Conservation (phyloP, 73 alveolate genomes). For the Paramecium bursaria region DNA sequence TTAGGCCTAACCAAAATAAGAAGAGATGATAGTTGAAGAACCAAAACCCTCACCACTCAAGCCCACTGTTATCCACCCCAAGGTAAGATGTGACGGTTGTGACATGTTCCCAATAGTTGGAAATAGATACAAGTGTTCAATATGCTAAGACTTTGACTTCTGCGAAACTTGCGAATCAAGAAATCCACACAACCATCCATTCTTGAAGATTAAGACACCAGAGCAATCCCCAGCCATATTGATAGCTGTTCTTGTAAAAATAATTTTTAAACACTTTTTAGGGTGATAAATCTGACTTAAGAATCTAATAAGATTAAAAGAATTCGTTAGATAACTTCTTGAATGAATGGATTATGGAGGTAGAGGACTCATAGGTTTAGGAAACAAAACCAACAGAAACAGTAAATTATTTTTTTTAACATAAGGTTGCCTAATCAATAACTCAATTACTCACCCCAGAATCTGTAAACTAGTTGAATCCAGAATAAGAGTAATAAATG, state of each 20-base stretch:
- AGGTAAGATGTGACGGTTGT: conserved; percentile 87
- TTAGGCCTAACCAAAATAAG: neutral
- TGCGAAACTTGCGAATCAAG: conserved; percentile 91
- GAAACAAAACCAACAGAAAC: too few species aligned
- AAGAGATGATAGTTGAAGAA: neutral
- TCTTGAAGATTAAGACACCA: conserved; percentile 84
- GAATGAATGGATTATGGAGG: too few species aligned
- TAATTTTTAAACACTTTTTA: neutral
- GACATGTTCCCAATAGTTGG: conserved; percentile 85
- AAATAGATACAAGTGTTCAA: conserved; percentile 85
- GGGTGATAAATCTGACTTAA: conserved; percentile 53
- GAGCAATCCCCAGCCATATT: conserved; percentile 73
- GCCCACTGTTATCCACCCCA: conserved; percentile 73
- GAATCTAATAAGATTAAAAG: too few species aligned
- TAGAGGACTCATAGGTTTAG: too few species aligned
- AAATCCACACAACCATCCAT: conserved; percentile 86
- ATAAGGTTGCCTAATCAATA: too few species aligned
- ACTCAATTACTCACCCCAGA: too few species aligned
- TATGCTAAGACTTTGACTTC: conserved; percentile 86
- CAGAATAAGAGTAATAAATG: too few species aligned
- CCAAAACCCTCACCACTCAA: neutral
- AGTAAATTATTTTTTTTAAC: too few species aligned
- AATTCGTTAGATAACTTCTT: too few species aligned
- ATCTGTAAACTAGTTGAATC: too few species aligned
- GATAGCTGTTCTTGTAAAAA: conserved; percentile 12